Conservation (phyloP, 306 rosid species). For the Medicago truncatula region MtrunA17r5.0-ANR NC_053049.1:42885501-42886000, state of each 20-base stretch:
- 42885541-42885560: background rate
- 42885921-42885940: conserved; percentile 23
- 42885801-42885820: conserved; percentile 30
- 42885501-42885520: background rate
- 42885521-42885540: background rate
- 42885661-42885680: conserved; percentile 38
- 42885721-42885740: conserved; percentile 40
- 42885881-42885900: background rate
- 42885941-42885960: conserved; percentile 62
- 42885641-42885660: conserved; percentile 47
- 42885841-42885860: background rate
- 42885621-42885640: conserved; percentile 45
- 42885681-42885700: conserved; percentile 37
- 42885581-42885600: conserved; percentile 55
- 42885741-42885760: conserved; percentile 31
- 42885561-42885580: conserved; percentile 8
- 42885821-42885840: conserved; percentile 32
- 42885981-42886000: conserved; percentile 51
- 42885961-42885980: conserved; percentile 49
- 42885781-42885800: conserved; percentile 40
- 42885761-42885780: conserved; percentile 48
- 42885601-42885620: conserved; percentile 59
- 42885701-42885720: conserved; percentile 78
- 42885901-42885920: background rate
- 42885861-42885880: conserved; percentile 8